Conservation (phyloP, 306 rosid species). For the Datisca glomerata region DNA sequence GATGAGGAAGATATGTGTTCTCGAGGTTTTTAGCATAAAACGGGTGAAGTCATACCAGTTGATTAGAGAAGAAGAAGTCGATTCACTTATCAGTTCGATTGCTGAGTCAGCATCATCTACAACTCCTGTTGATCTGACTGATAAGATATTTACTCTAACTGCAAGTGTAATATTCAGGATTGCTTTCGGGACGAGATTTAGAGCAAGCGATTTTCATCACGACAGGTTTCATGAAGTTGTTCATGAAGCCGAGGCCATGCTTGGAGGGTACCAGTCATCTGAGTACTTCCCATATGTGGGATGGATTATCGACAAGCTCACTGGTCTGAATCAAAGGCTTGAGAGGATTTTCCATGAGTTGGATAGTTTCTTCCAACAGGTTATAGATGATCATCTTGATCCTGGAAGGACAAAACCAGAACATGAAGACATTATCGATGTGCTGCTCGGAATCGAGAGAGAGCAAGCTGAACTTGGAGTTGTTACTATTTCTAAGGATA, state of each 20-base stretch:
- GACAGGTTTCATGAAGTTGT: conserved; percentile 25
- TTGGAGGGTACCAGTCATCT: conserved; percentile 18
- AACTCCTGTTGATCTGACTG: conserved; percentile 12
- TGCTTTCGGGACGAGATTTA: conserved; percentile 30
- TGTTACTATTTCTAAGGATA: conserved; percentile 1
- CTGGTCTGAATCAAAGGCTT: conserved; percentile 15
- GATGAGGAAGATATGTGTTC: conserved; percentile 22
- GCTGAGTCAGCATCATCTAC: background rate
- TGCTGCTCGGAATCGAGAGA: conserved; percentile 8
- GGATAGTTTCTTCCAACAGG: conserved; percentile 28
- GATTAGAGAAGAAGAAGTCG: conserved; percentile 13
- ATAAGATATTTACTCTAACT: conserved; percentile 20
- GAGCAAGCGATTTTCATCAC: conserved; percentile 5
- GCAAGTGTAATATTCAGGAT: conserved; percentile 21
- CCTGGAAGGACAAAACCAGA: conserved; percentile 2
- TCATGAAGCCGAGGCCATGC: conserved; percentile 18
- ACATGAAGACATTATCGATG: conserved; percentile 21
- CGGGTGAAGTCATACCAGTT: conserved; percentile 12
- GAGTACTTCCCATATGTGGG: conserved; percentile 27
- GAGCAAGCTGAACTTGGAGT: conserved; percentile 1
- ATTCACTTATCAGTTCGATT: conserved; percentile 4
- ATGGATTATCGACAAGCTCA: conserved; percentile 35
- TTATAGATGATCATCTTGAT: conserved; percentile 18
- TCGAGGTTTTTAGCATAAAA: conserved; percentile 24
- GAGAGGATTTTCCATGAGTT: conserved; percentile 21